Conservation (phyloP, 2,329 filamentous ascomycete genomes). For the Xylariaceae sp. region DNA sequence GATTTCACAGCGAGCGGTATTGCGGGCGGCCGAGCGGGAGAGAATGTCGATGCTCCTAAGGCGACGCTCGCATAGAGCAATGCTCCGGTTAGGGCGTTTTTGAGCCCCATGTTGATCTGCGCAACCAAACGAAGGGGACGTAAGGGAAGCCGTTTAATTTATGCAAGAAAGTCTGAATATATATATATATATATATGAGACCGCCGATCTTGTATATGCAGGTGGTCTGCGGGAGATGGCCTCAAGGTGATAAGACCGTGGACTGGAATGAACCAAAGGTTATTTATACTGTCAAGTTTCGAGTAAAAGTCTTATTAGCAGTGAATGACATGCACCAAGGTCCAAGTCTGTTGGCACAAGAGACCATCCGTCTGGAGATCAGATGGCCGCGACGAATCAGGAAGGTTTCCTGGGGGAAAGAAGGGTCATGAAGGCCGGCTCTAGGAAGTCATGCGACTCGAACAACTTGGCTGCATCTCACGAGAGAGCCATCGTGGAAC, state of each 20-base stretch:
- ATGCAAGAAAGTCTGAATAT: slow-evolving; percentile 4
- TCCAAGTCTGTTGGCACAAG: slow-evolving; percentile 4
- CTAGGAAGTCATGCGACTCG: slow-evolving; percentile 29
- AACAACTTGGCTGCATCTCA: slow-evolving; percentile 12
- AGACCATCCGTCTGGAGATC: slow-evolving; percentile 21
- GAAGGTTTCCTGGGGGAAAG: slow-evolving; percentile 29
- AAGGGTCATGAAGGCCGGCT: slow-evolving; percentile 24
- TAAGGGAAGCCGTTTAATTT: background rate
- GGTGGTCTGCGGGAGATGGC: slow-evolving; percentile 14
- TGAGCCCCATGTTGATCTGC: slow-evolving; percentile 28
- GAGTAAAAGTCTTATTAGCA: slow-evolving; percentile 7
- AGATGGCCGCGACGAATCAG: slow-evolving; percentile 30
- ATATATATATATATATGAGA: background rate
- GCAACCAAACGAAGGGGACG: background rate
- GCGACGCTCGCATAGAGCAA: slow-evolving; percentile 30
- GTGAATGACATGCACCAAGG: slow-evolving; percentile 10
- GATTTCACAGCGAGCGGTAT: slow-evolving; percentile 69
- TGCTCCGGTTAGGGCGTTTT: slow-evolving; percentile 25
- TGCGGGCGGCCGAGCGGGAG: slow-evolving; percentile 61
- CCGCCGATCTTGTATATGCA: slow-evolving; percentile 9
- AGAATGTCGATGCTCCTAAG: slow-evolving; percentile 51
- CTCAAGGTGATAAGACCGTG: slow-evolving; percentile 18
- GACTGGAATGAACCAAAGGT: slow-evolving; percentile 11
- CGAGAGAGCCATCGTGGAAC: slow-evolving; percentile 16
- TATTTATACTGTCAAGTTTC: slow-evolving; percentile 23